phyloP scores from a whole-genome alignment of 306 rosid species.

The Rosa lucieae region DNA sequence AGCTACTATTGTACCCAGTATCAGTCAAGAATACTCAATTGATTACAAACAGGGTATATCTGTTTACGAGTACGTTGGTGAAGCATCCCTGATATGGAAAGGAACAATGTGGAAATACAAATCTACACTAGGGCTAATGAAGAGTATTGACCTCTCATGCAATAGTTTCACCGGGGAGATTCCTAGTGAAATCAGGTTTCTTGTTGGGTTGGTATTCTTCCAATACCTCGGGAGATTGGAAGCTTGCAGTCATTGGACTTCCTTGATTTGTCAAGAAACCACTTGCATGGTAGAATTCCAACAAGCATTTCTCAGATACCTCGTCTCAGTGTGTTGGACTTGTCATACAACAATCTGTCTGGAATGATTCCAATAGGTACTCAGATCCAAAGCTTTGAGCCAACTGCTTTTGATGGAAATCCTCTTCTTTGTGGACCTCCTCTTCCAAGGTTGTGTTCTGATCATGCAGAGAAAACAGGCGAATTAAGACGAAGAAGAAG shows the following conservation, averaged over 20 bases:
- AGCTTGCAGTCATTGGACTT: not conserved
- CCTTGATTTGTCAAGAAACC: conserved; percentile 35
- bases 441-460: not conserved
- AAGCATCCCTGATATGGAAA: too few relatives aligned
- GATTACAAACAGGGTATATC: too few relatives aligned
- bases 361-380: not conserved
- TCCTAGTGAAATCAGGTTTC: conserved; percentile 22
- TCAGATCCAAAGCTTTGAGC: not conserved
- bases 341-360: not conserved
- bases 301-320: not conserved
- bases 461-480: not conserved
- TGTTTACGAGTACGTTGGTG: too few relatives aligned
- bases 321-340: rapidly evolving
- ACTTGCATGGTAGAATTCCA: conserved; percentile 32
- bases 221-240: conserved; percentile 31
- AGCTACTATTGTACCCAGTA: too few relatives aligned
- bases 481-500: too few relatives aligned
- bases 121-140: not conserved
- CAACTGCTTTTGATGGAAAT: not conserved
- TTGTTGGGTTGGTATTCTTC: not conserved
- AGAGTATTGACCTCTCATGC: not conserved
- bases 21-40: too few relatives aligned
- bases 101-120: too few relatives aligned
- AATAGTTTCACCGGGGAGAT: conserved; percentile 25
- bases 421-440: not conserved